phyloP scores from a whole-genome alignment of 2,329 filamentous ascomycete genomes.

The Beauveria brongniartii region DNA sequence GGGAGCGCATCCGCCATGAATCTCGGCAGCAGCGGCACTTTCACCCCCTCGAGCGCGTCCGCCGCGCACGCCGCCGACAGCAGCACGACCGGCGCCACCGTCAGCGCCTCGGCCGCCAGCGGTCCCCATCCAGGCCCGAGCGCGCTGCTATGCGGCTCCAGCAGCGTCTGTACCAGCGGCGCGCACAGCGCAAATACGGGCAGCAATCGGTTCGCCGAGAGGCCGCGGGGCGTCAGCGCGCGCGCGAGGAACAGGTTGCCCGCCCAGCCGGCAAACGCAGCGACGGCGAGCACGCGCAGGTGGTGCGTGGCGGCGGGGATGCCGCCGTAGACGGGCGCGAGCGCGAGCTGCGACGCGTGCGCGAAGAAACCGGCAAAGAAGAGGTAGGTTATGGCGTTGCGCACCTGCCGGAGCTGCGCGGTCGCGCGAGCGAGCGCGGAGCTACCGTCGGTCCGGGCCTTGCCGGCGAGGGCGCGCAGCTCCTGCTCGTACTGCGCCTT shows the following conservation, averaged over 20 bases:
- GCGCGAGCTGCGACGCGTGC: conserved; percentile 62
- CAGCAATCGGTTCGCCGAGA: conserved; percentile 46
- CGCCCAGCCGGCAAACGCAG: conserved; percentile 65
- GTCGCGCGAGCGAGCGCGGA: conserved; percentile 27
- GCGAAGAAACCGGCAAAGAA: conserved; percentile 48
- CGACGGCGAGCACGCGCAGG: conserved; percentile 53
- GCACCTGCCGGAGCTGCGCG: conserved; percentile 34
- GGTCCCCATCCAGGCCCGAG: conserved; percentile 68
- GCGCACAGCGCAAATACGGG: conserved; percentile 70
- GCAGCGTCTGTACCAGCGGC: conserved; percentile 61
- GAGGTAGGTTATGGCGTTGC: conserved; percentile 23
- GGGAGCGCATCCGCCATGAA: conserved; percentile 56
- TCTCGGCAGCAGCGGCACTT: conserved; percentile 45
- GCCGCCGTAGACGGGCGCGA: conserved; percentile 83
- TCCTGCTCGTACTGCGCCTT: conserved; percentile 44
- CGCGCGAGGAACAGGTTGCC: conserved; percentile 50
- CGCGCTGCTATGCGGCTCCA: conserved; percentile 57
- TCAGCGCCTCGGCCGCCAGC: conserved; percentile 63
- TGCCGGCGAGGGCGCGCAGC: conserved; percentile 41
- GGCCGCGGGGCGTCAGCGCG: conserved; percentile 18
- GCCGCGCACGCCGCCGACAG: conserved; percentile 56
- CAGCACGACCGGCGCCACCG: conserved; percentile 61
- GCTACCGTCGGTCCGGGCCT: conserved; percentile 27
- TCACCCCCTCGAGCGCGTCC: conserved; percentile 53
- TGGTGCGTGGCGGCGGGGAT: conserved; percentile 72